A percentile compares a stretch with the other conserved stretches of the same genome.
These are phyloP conservation scores for Xerocomellus amylosporus DNA, from an alignment of 768 basidiomycete species.

Conservation along the genomic window DNA sequence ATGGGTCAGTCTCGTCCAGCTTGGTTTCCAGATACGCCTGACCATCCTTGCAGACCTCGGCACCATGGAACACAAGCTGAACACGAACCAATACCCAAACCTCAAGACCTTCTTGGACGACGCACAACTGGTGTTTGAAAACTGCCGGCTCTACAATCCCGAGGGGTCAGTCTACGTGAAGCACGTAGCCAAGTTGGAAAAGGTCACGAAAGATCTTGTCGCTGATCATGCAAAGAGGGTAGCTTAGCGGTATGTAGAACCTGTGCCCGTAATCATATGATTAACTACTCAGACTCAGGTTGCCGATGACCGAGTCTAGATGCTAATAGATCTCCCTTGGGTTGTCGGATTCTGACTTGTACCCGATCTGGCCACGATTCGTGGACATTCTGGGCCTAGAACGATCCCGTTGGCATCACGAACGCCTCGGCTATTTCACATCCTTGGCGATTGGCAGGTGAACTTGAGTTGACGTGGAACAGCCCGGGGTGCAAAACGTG, in stretches of 20 bases:
- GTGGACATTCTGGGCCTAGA: too few species aligned
- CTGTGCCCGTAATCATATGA: not conserved
- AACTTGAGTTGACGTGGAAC: too few species aligned
- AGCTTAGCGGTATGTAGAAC: slow-evolving; percentile 4
- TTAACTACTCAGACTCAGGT: not conserved
- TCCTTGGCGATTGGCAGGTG: too few species aligned
- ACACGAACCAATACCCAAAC: slow-evolving; percentile 76
- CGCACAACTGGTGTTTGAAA: slow-evolving; percentile 81
- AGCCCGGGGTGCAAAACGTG: too few species aligned
- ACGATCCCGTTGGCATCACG: too few species aligned
- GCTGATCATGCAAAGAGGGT: slow-evolving; percentile 25
- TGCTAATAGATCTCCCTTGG: not conserved
- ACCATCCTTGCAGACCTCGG: slow-evolving; percentile 57
- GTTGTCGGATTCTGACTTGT: not conserved
- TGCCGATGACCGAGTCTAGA: not conserved
- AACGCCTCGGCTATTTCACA: too few species aligned
- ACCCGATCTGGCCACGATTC: too few species aligned
- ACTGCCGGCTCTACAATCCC: slow-evolving; percentile 86
- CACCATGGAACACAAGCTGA: slow-evolving; percentile 89
- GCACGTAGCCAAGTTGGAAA: slow-evolving; percentile 83
- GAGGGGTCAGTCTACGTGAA: slow-evolving; percentile 76
- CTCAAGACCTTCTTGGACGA: slow-evolving; percentile 76
- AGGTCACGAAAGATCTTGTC: slow-evolving; percentile 60
- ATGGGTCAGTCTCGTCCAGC: slow-evolving; percentile 71
- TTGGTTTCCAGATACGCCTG: not conserved